Base-by-base conservation (phyloP, 345 rosid genomes). In the Cardamine chenopodiifolia region DNA sequence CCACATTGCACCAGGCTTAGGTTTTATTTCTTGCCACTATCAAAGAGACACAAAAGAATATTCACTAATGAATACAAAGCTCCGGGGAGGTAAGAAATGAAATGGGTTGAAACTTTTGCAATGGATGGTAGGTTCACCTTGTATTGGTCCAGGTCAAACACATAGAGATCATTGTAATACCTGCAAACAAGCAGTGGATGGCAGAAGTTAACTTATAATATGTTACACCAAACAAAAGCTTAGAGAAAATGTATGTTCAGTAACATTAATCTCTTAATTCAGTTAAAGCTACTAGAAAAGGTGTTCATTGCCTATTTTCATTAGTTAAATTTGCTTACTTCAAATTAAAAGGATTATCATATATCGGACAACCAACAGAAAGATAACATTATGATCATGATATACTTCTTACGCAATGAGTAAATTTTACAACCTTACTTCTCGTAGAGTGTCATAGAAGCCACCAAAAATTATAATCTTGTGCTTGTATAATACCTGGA, bases 11-110 rank as follows among this genome's bases (percentile, higher is more conserved):
- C 97, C 97, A 75, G 88, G 97, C 81, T 82, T 86, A 32, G 96
- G 95, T 76, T 94, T 94, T 78, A 94, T 84, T 85, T 94, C 98
- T 91, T 91, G 96, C 98, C 97, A 94, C 98, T 90, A 65, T 58
- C 76, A 87, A 58, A 69, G 62, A 55, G 59, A 58, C 74, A 78
- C 25, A 62, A 34, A 57, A 58, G 17, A 28, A 71, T 12, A 56
- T 68, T 86, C 65, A 78, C 61, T n/a, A 26, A 59, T 31, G 57
- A 8, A 7, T 55, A 61, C 45, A 63, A 9, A 53, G 50, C 14
- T 47, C 8, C 4, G 0, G 45, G 6, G 48, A 45, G 20, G 20
- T 66, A 72, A 13, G n/a, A 39, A 31, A 18, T 62, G 39, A 55
- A 42, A 34, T 35, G 37, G 15, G 61, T 19, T 17, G 37, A 65